phyloP scores from a whole-genome alignment of 257 asterid genomes.

The Voacanga thouarsii region DNA sequence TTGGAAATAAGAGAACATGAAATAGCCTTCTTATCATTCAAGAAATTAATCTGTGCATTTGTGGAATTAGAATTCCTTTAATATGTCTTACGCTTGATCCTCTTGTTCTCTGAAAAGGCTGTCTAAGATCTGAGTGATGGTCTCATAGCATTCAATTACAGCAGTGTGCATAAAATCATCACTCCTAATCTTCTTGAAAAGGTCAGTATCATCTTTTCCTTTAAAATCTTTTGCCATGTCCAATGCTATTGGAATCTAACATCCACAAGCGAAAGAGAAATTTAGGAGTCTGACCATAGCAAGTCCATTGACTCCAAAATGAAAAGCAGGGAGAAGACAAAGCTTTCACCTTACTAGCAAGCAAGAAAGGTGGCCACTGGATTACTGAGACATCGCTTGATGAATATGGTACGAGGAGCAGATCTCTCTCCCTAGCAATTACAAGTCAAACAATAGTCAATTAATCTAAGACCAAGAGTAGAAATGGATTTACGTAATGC shows the following conservation, averaged over 20 bases:
- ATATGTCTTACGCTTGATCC: slow-evolving; percentile 62
- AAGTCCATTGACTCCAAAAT: slow-evolving; percentile 8
- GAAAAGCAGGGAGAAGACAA: slow-evolving; percentile 13
- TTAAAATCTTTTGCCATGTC: slow-evolving; percentile 96
- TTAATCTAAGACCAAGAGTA: neutral
- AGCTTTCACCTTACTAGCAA: slow-evolving; percentile 86
- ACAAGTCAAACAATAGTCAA: slow-evolving; percentile 15
- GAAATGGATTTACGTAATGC: neutral
- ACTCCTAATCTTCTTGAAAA: slow-evolving; percentile 73
- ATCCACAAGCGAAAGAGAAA: slow-evolving; percentile 22
- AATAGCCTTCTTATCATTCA: neutral
- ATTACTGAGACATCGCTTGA: slow-evolving; percentile 82
- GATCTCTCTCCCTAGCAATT: slow-evolving; percentile 73
- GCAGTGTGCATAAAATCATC: slow-evolving; percentile 90
- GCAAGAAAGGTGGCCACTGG: slow-evolving; percentile 99
- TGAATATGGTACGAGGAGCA: slow-evolving; percentile 93
- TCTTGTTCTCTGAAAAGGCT: slow-evolving; percentile 57
- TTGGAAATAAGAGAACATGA: slow-evolving; percentile 18
- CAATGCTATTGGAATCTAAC: slow-evolving; percentile 92
- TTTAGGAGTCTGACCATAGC: slow-evolving; percentile 26
- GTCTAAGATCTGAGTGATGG: slow-evolving; percentile 59
- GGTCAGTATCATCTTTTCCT: slow-evolving; percentile 80
- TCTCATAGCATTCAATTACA: slow-evolving; percentile 86
- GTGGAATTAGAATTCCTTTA: slow-evolving; percentile 11
- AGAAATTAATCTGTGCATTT: neutral